Evolutionary conservation across 2,329 filamentous ascomycete genomes (phyloP).

Genomic region (Sordariomycetes sp.): DNA sequence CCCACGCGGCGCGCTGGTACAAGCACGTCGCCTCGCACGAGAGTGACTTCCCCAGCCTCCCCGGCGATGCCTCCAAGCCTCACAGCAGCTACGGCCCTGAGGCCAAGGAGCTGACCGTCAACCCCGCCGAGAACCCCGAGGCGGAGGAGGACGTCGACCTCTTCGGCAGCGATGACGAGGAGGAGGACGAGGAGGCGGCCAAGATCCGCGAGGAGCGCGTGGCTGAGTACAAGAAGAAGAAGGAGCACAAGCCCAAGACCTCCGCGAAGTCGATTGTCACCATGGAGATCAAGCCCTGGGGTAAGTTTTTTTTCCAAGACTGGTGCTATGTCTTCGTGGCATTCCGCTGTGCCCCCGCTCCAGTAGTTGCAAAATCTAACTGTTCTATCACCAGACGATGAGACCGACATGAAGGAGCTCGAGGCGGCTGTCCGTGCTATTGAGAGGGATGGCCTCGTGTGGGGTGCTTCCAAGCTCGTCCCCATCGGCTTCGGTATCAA

Average conservation of each 20-base stretch:
- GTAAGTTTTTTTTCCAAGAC: conserved; percentile 43
- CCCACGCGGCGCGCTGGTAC: conserved; percentile 94
- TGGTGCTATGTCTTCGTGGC: not conserved
- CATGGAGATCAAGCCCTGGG: conserved; percentile 97
- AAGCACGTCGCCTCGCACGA: conserved; percentile 94
- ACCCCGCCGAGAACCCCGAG: conserved; percentile 65
- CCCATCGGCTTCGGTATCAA: conserved; percentile 94
- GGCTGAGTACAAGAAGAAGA: conserved; percentile 93
- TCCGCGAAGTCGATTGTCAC: conserved; percentile 95
- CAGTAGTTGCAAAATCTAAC: conserved; percentile 12
- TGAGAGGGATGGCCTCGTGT: conserved; percentile 87
- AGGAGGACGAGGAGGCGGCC: conserved; percentile 82
- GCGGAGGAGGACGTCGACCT: conserved; percentile 70
- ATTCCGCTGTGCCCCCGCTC: not conserved
- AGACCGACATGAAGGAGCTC: conserved; percentile 81
- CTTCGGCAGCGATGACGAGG: conserved; percentile 88
- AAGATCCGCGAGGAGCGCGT: conserved; percentile 80
- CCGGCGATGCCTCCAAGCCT: conserved; percentile 82
- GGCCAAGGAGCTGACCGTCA: conserved; percentile 62
- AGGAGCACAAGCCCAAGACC: conserved; percentile 84
- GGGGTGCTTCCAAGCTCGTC: conserved; percentile 86
- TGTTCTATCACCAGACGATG: conserved; percentile 55
- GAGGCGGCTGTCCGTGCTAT: conserved; percentile 74
- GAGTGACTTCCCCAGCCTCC: conserved; percentile 81
- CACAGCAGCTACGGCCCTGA: conserved; percentile 91